Conservation (phyloP, 192 early-diverging fungal genomes). For the Gaertneriomyces semiglobifer region DNA sequence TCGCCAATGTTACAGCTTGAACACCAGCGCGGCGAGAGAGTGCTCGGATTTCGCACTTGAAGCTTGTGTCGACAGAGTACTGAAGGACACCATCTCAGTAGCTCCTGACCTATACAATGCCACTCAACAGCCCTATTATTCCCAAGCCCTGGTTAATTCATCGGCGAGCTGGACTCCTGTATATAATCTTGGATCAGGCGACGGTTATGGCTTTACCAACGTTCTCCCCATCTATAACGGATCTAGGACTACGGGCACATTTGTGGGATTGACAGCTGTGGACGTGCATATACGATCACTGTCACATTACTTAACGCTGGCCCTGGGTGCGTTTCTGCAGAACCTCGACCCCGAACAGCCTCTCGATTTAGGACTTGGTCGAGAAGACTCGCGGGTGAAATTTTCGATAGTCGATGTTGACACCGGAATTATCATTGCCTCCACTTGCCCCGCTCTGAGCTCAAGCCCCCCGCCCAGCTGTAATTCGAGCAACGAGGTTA, state of each 20-base stretch:
- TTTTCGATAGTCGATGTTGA: conserved; percentile 14
- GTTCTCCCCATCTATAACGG: conserved; percentile 11
- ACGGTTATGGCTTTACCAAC: conserved; percentile 27
- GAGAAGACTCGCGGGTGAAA: neutral
- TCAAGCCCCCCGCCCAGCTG: neutral
- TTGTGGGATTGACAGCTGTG: conserved; percentile 15
- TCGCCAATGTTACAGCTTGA: conserved; percentile 15
- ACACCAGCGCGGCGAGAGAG: conserved; percentile 2
- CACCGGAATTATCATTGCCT: conserved; percentile 16
- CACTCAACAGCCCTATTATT: conserved; percentile 24
- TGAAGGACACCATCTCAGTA: neutral
- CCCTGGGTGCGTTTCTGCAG: conserved; percentile 8
- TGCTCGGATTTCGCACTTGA: conserved; percentile 13
- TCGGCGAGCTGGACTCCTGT: conserved; percentile 11
- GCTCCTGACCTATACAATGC: conserved; percentile 19
- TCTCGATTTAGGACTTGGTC: neutral
- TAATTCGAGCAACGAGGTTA: too few species aligned
- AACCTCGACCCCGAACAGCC: neutral
- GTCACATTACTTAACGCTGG: conserved; percentile 9
- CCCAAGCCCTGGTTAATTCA: neutral
- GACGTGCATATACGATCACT: conserved; percentile 19
- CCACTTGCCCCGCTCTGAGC: conserved; percentile 15
- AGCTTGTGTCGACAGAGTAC: conserved; percentile 6
- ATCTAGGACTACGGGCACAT: neutral
- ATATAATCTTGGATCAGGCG: conserved; percentile 30